Evolutionary conservation across 2,329 filamentous ascomycete genomes (phyloP).

Genomic region (Pseudogymnoascus sp.): DNA sequence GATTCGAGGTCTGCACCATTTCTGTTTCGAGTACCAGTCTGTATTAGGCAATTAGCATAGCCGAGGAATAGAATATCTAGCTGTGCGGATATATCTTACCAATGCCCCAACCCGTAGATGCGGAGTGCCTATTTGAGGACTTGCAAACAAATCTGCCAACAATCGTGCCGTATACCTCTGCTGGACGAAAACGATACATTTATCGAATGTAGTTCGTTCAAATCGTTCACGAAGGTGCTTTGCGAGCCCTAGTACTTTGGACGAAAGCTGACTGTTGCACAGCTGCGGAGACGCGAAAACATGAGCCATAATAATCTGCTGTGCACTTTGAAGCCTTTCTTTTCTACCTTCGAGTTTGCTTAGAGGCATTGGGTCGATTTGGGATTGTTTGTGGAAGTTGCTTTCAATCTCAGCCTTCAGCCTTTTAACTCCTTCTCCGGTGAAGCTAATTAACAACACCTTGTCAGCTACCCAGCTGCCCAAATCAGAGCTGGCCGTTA

Average conservation of each 20-base stretch:
- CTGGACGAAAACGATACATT: conserved; percentile 85
- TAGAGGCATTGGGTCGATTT: conserved; percentile 17
- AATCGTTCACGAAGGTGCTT: conserved; percentile 58
- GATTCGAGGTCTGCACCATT: conserved; percentile 47
- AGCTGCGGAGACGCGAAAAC: conserved; percentile 34
- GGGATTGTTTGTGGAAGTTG: conserved; percentile 28
- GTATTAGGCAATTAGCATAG: background rate
- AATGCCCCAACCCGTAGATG: conserved; percentile 57
- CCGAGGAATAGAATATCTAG: background rate
- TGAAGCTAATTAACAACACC: conserved; percentile 67
- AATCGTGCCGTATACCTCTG: conserved; percentile 70
- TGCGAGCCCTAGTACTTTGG: conserved; percentile 63
- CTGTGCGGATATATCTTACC: conserved; percentile 36
- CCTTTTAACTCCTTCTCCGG: conserved; percentile 53
- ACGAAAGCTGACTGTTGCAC: conserved; percentile 45
- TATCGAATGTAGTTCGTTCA: conserved; percentile 45
- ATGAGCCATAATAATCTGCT: conserved; percentile 47
- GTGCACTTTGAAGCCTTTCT: conserved; percentile 51
- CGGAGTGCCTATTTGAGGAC: conserved; percentile 45
- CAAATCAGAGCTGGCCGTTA: conserved; percentile 55
- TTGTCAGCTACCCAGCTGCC: conserved; percentile 81
- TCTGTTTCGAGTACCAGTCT: conserved; percentile 43
- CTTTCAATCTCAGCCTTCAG: conserved; percentile 50
- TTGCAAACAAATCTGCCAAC: conserved; percentile 59
- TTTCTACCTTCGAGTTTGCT: conserved; percentile 46